A percentile compares a stretch with the other conserved stretches of the same genome.
phyloP scores from a whole-genome alignment of 768 basidiomycete species.

The Tulasnella calospora region DNA sequence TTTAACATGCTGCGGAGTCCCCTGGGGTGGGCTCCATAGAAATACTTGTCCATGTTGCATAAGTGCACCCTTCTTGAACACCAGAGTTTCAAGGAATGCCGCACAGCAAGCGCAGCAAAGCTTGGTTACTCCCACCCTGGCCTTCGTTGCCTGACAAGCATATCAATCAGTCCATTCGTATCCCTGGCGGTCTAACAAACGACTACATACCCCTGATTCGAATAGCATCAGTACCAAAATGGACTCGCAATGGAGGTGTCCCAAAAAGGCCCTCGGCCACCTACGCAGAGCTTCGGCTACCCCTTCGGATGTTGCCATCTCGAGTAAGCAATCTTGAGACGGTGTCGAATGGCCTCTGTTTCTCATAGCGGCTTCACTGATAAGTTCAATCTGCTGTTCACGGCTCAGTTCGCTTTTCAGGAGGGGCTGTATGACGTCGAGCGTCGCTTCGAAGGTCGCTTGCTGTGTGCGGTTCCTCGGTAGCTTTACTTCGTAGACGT shows the following conservation, averaged over 20 bases:
- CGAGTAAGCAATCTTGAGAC: background rate
- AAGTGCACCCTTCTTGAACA: background rate
- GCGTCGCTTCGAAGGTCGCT: background rate
- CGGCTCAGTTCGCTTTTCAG: background rate
- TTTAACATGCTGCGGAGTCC: background rate
- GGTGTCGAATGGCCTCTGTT: background rate
- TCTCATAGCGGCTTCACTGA: background rate
- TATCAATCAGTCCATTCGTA: background rate
- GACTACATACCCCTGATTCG: background rate
- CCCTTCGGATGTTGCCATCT: background rate
- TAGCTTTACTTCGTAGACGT: background rate
- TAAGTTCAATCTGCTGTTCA: background rate
- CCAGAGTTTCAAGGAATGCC: background rate
- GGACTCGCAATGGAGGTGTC: background rate
- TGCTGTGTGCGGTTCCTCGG: background rate
- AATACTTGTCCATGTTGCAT: background rate
- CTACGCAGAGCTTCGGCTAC: background rate
- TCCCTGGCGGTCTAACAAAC: background rate
- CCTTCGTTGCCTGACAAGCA: background rate
- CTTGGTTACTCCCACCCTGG: background rate
- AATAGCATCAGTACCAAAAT: background rate
- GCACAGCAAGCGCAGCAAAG: background rate
- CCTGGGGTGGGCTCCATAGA: background rate
- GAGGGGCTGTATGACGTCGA: background rate
- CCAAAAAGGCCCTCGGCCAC: background rate